Percentiles rank a stretch among this genome's conserved stretches.
Evolutionary conservation across 371 early-diverging fungal species (phyloP).

Genomic region (Basidiobolus meristosporus): DNA sequence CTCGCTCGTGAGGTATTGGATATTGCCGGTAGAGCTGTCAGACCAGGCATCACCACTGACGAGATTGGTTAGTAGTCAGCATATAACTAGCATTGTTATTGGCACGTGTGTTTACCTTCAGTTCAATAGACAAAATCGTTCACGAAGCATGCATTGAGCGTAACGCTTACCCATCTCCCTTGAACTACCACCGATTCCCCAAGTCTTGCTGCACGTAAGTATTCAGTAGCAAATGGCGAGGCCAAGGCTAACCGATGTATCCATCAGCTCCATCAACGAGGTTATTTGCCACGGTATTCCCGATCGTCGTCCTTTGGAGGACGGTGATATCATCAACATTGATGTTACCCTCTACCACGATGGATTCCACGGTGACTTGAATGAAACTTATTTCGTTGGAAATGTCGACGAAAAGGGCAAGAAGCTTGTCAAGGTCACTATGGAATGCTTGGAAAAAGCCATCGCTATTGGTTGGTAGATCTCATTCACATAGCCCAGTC

Average conservation of each 20-base stretch:
- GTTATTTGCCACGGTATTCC: constrained; percentile 86
- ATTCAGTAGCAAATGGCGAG: constrained; percentile 33
- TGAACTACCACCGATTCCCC: constrained; percentile 86
- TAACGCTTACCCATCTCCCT: constrained; percentile 80
- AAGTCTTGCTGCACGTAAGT: constrained; percentile 81
- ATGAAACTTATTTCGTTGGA: constrained; percentile 74
- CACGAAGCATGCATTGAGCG: constrained; percentile 76
- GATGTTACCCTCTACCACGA: constrained; percentile 75
- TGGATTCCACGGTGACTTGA: constrained; percentile 84
- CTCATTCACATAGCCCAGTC: not conserved
- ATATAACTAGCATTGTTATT: not conserved
- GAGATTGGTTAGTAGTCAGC: constrained; percentile 33
- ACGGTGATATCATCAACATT: constrained; percentile 86
- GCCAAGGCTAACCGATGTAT: too few species aligned
- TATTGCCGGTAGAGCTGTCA: constrained; percentile 52
- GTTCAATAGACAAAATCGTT: constrained; percentile 40
- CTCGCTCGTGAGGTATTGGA: constrained; percentile 76
- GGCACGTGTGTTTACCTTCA: not conserved
- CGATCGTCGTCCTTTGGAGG: constrained; percentile 60
- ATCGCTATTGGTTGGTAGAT: constrained; percentile 55
- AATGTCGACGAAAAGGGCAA: constrained; percentile 55
- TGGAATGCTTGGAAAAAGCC: constrained; percentile 70
- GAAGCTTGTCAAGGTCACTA: constrained; percentile 48
- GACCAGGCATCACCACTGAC: constrained; percentile 78
- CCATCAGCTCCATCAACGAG: constrained; percentile 31